These are phyloP conservation scores for Metarhizium brunneum DNA, from an alignment of 2,329 filamentous ascomycete genomes.

Conservation along the genomic window DNA sequence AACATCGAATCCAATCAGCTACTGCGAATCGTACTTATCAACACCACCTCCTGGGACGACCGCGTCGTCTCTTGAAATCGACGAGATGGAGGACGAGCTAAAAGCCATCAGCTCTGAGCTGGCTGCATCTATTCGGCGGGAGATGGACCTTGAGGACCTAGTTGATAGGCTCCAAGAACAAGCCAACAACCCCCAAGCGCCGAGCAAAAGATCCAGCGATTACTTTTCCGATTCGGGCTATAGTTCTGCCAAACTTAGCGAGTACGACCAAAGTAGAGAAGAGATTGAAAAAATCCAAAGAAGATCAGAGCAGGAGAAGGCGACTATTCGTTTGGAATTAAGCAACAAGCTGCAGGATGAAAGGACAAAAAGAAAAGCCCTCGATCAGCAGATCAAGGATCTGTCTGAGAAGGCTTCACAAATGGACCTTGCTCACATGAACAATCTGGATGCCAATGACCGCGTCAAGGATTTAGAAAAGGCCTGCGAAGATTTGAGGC, in stretches of 20 bases:
- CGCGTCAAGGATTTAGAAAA: constrained; percentile 70
- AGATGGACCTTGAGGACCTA: constrained; percentile 94
- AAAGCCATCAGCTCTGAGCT: constrained; percentile 89
- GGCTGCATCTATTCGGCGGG: constrained; percentile 82
- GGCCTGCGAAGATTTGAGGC: constrained; percentile 71
- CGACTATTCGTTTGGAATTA: constrained; percentile 74
- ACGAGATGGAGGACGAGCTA: constrained; percentile 90
- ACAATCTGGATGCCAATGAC: constrained; percentile 44
- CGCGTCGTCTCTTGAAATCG: constrained; percentile 46
- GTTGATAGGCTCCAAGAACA: constrained; percentile 84
- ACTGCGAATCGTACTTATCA: constrained; percentile 42
- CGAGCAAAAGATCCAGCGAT: constrained; percentile 77
- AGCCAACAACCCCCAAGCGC: constrained; percentile 44
- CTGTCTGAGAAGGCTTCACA: constrained; percentile 71
- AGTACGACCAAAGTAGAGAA: constrained; percentile 51
- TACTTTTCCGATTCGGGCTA: constrained; percentile 97
- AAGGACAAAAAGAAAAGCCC: constrained; percentile 59
- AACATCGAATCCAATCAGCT: constrained; percentile 34
- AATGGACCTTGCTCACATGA: constrained; percentile 43
- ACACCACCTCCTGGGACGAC: constrained; percentile 34
- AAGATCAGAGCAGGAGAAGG: constrained; percentile 83
- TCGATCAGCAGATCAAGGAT: constrained; percentile 77
- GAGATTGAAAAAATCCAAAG: constrained; percentile 79
- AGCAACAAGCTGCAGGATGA: constrained; percentile 84
- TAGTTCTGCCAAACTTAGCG: constrained; percentile 71